Base-by-base conservation (phyloP, 2,329 filamentous ascomycete species). In the Didymosphaeria variabile region DNA sequence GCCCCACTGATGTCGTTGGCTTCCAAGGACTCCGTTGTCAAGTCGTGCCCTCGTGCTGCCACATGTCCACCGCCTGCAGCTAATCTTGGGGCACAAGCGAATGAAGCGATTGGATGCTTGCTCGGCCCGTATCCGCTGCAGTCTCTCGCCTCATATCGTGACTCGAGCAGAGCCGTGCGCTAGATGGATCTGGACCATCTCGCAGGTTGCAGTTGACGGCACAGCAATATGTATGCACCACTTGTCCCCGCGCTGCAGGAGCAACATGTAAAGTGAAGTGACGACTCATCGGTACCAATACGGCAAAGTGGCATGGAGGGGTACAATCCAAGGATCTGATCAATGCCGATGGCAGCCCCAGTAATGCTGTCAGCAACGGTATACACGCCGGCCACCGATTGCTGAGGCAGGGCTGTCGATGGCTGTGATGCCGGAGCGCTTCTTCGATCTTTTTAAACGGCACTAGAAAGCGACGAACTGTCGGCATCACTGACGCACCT, bases 61-160 rank as follows among this genome's bases (percentile, higher is more conserved):
- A 78, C 76, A 77, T 78, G 75, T 76, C 73, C 71, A 76, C 65
- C 69, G 61, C 68, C 70, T 78, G 76, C 76, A 77, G 73, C 75
- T 78, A 77, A 72, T 65, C 64, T 58, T 61, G 69, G 59, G 60
- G 65, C 66, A 67, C 63, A 73, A 71, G 70, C 71, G 70, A 73
- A 60, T 59, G 62, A 67, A 54, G 63, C 58, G 65, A 77, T 78
- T 78, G 73, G 75, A 61, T 65, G 55, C 62, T 34, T 40, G 50
- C 34, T 61, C 72, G 70, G 72, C 66, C 71, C 73, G 73, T 55
- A 58, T 63, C 73, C 70, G 71, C 73, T 65, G 53, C 57, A 66
- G 66, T 61, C 64, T 72, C 64, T 68, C 73, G 70, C 74, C 72
- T 74, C 73, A 75, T 66, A 67, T 66, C 62, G 56, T 55, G 51